These are phyloP conservation scores for Magnusiomyces fungicola DNA, from an alignment of 1,139 yeast species.

Conservation along the genomic window DNA sequence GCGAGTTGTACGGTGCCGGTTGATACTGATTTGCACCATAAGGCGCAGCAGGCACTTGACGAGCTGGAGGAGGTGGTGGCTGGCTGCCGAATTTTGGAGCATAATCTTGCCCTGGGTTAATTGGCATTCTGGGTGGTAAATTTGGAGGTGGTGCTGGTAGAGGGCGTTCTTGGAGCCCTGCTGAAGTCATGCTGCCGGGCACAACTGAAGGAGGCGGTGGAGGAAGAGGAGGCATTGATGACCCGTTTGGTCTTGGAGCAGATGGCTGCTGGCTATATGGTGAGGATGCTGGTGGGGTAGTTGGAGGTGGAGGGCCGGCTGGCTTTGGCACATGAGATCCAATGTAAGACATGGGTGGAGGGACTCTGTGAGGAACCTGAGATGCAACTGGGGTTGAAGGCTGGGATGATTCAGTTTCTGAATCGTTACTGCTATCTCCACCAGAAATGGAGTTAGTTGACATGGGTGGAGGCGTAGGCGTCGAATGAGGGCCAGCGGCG, in stretches of 20 bases:
- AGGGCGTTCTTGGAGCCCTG: constrained; percentile 9
- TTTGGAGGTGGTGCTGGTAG: constrained; percentile 13
- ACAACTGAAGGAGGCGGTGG: constrained; percentile 7
- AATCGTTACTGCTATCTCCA: constrained; percentile 1
- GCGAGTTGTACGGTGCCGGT: constrained; percentile 20
- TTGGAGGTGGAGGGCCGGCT: constrained; percentile 21
- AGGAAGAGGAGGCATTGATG: constrained; percentile 8
- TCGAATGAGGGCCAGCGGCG: constrained; percentile 34
- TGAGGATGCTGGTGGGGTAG: constrained; percentile 14
- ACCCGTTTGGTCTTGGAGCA: constrained; percentile 16
- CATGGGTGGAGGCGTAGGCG: constrained; percentile 25
- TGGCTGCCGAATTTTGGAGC: constrained; percentile 15
- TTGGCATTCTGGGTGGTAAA: constrained; percentile 13
- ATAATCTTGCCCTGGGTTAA: constrained; percentile 5
- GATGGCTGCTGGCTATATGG: constrained; percentile 18
- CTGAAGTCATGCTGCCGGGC: constrained; percentile 4
- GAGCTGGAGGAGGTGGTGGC: constrained; percentile 18
- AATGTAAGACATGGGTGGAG: constrained; percentile 30
- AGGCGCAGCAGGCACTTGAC: constrained; percentile 23
- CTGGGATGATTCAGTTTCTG: constrained; percentile 11
- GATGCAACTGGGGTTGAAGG: constrained; percentile 33
- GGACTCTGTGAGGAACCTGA: constrained; percentile 32
- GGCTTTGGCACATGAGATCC: constrained; percentile 24
- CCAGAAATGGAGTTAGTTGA: constrained; percentile 19
- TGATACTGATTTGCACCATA: constrained; percentile 30